phyloP scores from a whole-genome alignment of 208 protist genomes.

The Acanthamoeba culbertsoni region DNA sequence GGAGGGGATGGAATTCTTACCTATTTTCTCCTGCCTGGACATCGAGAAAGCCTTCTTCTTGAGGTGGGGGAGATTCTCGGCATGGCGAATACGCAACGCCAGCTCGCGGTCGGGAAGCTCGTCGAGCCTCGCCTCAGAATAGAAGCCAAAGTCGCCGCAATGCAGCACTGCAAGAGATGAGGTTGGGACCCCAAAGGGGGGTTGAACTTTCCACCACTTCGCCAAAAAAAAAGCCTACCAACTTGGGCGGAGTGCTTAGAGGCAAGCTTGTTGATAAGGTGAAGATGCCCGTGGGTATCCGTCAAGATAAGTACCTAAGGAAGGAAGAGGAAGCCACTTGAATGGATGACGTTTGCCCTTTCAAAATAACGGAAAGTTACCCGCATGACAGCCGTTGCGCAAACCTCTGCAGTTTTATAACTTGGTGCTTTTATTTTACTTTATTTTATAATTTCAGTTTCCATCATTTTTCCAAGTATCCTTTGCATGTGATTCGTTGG shows the following conservation, averaged over 20 bases:
- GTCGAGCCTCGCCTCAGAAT: conserved; percentile 10
- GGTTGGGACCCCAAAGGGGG: too few relatives aligned
- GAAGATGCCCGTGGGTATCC: conserved; percentile 26
- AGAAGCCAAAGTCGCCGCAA: conserved; percentile 42
- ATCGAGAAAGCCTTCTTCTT: conserved; percentile 48
- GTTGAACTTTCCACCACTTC: too few relatives aligned
- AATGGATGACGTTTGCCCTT: neutral
- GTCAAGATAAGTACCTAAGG: neutral
- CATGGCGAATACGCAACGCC: neutral
- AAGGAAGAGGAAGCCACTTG: neutral
- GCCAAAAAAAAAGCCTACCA: neutral
- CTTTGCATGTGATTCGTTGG: too few relatives aligned
- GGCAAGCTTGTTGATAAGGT: conserved; percentile 48
- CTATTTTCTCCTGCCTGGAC: conserved; percentile 14
- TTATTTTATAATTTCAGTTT: too few relatives aligned
- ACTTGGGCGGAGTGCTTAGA: neutral
- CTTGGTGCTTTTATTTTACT: too few relatives aligned
- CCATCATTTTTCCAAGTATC: too few relatives aligned
- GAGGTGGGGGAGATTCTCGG: neutral
- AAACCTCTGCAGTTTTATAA: too few relatives aligned
- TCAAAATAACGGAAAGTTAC: too few relatives aligned
- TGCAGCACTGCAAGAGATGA: too few relatives aligned
- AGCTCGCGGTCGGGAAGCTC: conserved; percentile 43
- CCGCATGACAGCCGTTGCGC: too few relatives aligned
- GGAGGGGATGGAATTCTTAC: too few relatives aligned